Conservation (phyloP, 331 rosid species). For the Rosa hybrid region DNA sequence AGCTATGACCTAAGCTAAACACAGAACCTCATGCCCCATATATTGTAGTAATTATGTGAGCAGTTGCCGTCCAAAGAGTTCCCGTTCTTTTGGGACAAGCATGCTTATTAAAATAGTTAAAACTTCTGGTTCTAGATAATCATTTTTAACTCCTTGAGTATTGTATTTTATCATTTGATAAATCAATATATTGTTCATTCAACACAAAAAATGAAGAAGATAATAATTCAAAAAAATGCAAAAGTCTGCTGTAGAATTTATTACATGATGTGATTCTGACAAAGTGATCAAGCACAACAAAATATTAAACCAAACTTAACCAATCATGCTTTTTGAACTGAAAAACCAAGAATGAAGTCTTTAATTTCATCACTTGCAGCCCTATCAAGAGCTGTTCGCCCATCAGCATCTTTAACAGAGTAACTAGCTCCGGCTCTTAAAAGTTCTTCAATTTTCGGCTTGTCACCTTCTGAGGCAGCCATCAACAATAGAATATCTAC, state of each 20-base stretch:
- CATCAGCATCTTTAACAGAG: slow-evolving; percentile 67
- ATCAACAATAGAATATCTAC: slow-evolving; percentile 78
- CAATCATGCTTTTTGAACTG: slow-evolving; percentile 61
- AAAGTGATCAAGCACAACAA: not conserved
- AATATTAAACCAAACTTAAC: slow-evolving; percentile 17
- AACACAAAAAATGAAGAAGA: too few relatives aligned
- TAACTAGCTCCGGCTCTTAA: slow-evolving; percentile 89
- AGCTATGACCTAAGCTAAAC: too few relatives aligned
- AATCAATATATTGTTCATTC: not conserved
- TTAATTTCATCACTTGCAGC: slow-evolving; percentile 62
- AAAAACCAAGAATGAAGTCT: slow-evolving; percentile 69
- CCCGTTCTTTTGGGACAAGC: too few relatives aligned
- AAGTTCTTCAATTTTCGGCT: slow-evolving; percentile 88
- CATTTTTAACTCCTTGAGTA: too few relatives aligned
- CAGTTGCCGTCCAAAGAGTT: too few relatives aligned
- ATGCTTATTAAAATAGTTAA: too few relatives aligned
- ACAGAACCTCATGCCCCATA: too few relatives aligned
- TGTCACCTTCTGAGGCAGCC: slow-evolving; percentile 90
- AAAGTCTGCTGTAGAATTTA: not conserved
- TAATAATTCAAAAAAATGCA: not conserved
- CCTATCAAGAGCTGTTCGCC: slow-evolving; percentile 75
- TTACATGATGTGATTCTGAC: not conserved
- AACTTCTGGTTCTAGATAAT: too few relatives aligned
- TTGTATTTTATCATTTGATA: too few relatives aligned
- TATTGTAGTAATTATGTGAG: too few relatives aligned